A percentile compares a stretch with the other conserved stretches of the same genome.
Conservation (phyloP, 176 grass and related monocot genomes). For the Metroxylon sagu region DNA sequence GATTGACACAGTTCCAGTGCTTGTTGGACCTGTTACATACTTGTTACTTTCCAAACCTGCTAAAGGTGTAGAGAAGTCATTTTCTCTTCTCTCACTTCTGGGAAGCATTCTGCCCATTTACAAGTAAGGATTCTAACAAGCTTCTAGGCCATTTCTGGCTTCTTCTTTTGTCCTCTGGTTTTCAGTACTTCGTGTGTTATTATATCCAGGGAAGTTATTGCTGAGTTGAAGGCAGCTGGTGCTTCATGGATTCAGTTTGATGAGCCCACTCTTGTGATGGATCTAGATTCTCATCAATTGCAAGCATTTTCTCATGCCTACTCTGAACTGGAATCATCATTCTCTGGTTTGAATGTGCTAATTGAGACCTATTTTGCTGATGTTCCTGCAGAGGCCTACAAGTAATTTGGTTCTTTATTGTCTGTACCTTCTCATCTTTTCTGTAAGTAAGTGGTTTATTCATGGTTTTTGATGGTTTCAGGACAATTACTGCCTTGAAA, state of each 20-base stretch:
- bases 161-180: not conserved
- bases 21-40: slow-evolving; percentile 89
- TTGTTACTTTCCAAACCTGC: slow-evolving; percentile 88
- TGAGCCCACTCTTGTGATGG: slow-evolving; percentile 80
- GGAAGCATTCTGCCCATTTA: slow-evolving; percentile 69
- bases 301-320: slow-evolving; percentile 70
- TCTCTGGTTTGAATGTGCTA: slow-evolving; percentile 83
- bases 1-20: slow-evolving; percentile 74
- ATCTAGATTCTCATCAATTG: slow-evolving; percentile 74
- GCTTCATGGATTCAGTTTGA: slow-evolving; percentile 97
- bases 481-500: slow-evolving; percentile 64
- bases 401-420: slow-evolving; percentile 39
- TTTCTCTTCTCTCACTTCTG: slow-evolving; percentile 80
- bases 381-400: slow-evolving; percentile 77
- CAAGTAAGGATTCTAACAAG: slow-evolving; percentile 46
- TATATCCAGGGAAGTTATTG: slow-evolving; percentile 63
- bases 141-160: not conserved
- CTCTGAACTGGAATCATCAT: slow-evolving; percentile 45
- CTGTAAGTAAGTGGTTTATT: not conserved
- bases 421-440: not conserved
- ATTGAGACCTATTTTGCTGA: slow-evolving; percentile 97
- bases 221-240: slow-evolving; percentile 82
- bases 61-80: slow-evolving; percentile 92
- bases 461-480: slow-evolving; percentile 15
- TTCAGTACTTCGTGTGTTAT: not conserved